Percentiles rank a stretch among this genome's conserved stretches.
phyloP scores from a whole-genome alignment of 2,329 filamentous ascomycete species.

The Ophiocordyceps camponoti-leonardi region DNA sequence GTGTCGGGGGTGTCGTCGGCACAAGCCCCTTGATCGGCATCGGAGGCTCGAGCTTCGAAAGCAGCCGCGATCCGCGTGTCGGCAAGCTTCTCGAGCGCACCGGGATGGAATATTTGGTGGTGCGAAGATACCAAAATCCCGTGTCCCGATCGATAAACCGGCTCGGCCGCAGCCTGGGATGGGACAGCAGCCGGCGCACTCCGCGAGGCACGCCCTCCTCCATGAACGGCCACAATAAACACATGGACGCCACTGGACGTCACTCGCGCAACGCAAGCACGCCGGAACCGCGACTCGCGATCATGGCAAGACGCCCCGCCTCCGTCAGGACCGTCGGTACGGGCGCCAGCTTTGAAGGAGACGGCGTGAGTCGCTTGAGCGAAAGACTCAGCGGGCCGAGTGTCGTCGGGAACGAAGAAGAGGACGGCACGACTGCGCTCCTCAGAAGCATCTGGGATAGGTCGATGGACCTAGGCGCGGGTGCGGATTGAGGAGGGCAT shows the following conservation, averaged over 20 bases:
- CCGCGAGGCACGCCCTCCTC: constrained; percentile 21
- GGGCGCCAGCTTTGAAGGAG: constrained; percentile 27
- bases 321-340: constrained; percentile 21
- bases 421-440: constrained; percentile 31
- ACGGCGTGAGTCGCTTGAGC: constrained; percentile 23
- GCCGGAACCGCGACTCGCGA: constrained; percentile 14
- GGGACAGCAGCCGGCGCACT: constrained; percentile 32
- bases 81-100: constrained; percentile 50
- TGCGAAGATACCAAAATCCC: constrained; percentile 55
- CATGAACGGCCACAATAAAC: constrained; percentile 18
- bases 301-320: constrained; percentile 14
- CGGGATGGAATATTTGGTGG: constrained; percentile 57
- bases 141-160: constrained; percentile 42
- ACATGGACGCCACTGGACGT: constrained; percentile 12
- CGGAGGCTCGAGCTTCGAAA: constrained; percentile 36
- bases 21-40: constrained; percentile 32
- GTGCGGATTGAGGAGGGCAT: constrained; percentile 11
- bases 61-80: constrained; percentile 42
- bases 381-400: constrained; percentile 31
- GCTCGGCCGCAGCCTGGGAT: constrained; percentile 27
- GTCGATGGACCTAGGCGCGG: constrained; percentile 38
- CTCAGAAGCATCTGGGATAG: constrained; percentile 46
- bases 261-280: constrained; percentile 23
- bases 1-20: constrained; percentile 20
- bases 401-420: constrained; percentile 28